Evolutionary conservation across 176 grass and related monocot genomes (phyloP).

Genomic region (Hordeum marinum): DNA sequence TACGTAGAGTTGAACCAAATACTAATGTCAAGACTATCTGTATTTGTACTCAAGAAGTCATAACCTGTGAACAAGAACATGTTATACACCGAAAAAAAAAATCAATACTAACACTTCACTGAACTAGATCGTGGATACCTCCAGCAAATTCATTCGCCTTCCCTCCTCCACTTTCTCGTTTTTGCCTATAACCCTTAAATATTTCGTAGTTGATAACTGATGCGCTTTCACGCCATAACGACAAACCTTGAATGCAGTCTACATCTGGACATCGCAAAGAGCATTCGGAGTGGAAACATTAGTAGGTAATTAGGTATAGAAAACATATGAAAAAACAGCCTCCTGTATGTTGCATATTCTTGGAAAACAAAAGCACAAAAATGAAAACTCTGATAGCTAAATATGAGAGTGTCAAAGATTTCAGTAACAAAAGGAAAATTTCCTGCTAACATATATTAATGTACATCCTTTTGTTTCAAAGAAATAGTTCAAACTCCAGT

Average conservation of each 20-base stretch:
- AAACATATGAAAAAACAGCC: not conserved
- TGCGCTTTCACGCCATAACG: conserved; percentile 69
- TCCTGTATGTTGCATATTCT: not conserved
- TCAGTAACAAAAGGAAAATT: not conserved
- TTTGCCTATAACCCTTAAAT: conserved; percentile 68
- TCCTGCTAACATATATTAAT: not conserved
- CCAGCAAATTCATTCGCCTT: conserved; percentile 70
- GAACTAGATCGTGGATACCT: conserved; percentile 33
- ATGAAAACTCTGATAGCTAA: not conserved
- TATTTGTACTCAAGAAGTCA: conserved; percentile 66
- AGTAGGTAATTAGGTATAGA: not conserved
- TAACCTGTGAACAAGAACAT: conserved; percentile 41
- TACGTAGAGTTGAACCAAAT: conserved; percentile 96
- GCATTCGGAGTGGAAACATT: not conserved
- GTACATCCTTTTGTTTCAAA: not conserved
- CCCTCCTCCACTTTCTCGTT: conserved; percentile 22
- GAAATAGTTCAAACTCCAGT: not conserved
- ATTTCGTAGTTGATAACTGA: conserved; percentile 60
- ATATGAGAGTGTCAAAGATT: not conserved
- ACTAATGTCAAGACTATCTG: conserved; percentile 47
- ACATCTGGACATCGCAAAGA: conserved; percentile 31
- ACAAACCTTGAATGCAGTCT: conserved; percentile 57
- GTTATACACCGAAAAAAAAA: not conserved
- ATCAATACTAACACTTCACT: not conserved
- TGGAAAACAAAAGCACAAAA: not conserved